Percentiles rank a stretch among this genome's conserved stretches.
Conservation (phyloP, 1,139 yeast species). For the Pichia sp. region DNA sequence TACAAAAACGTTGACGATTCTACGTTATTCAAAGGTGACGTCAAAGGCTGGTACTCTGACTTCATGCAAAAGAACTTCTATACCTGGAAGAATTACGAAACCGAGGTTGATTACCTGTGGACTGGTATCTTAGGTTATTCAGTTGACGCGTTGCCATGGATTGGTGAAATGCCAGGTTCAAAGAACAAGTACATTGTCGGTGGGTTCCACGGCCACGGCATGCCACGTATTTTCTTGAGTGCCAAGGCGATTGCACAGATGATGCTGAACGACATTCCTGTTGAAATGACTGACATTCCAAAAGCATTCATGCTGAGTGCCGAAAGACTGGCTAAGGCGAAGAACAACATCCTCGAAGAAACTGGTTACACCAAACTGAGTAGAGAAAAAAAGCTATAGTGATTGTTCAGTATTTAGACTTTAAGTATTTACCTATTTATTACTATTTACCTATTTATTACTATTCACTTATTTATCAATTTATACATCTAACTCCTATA, state of each 20-base stretch:
- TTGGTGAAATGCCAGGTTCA: conserved; percentile 27
- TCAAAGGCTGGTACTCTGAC: conserved; percentile 22
- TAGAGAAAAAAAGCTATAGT: conserved; percentile 1
- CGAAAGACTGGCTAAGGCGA: conserved; percentile 18
- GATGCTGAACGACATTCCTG: conserved; percentile 16
- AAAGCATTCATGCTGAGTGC: conserved; percentile 21
- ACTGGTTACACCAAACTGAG: conserved; percentile 16
- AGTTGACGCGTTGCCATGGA: conserved; percentile 31
- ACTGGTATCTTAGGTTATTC: conserved; percentile 32
- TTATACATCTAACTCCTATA: too few relatives aligned
- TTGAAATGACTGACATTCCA: conserved; percentile 22
- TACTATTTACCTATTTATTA: too few relatives aligned
- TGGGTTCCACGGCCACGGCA: conserved; percentile 34
- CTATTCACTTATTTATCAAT: too few relatives aligned
- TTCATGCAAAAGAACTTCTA: conserved; percentile 28
- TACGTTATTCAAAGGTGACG: conserved; percentile 19
- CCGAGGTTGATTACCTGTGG: conserved; percentile 26
- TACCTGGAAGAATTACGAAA: conserved; percentile 21
- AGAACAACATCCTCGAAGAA: conserved; percentile 20
- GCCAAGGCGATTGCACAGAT: conserved; percentile 27
- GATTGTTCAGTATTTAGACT: neutral
- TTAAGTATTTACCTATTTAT: too few relatives aligned
- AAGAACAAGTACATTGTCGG: conserved; percentile 28
- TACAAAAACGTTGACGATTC: conserved; percentile 30
- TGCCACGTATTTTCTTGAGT: conserved; percentile 28